Percentiles rank a stretch among this genome's conserved stretches.
Conservation (phyloP, 108 stramenopile species). For the Cylindrotheca closterium region DNA sequence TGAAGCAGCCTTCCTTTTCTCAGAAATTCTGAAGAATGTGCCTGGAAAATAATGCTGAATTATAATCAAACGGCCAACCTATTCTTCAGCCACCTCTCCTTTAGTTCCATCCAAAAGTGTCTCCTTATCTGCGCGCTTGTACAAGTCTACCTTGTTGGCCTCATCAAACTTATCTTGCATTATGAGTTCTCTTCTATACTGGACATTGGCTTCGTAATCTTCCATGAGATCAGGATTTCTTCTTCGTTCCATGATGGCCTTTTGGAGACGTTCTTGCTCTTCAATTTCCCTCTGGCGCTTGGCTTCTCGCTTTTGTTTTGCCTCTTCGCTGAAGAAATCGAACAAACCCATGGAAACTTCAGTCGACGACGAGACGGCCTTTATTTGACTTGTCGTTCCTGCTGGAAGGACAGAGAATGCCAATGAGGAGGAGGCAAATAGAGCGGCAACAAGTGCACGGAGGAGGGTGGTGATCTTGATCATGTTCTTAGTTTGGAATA, state of each 20-base stretch:
- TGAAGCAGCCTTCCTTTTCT: too few species aligned
- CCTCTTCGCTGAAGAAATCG: constrained; percentile 58
- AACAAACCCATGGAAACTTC: constrained; percentile 43
- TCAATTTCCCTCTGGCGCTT: constrained; percentile 33
- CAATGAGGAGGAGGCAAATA: not conserved
- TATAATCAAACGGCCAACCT: too few species aligned
- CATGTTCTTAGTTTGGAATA: too few species aligned
- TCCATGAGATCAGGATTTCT: constrained; percentile 43
- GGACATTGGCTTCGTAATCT: constrained; percentile 37
- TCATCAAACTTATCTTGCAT: constrained; percentile 29
- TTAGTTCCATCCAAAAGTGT: constrained; percentile 20
- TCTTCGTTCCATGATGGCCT: constrained; percentile 50
- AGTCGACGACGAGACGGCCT: constrained; percentile 12
- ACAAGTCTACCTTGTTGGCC: constrained; percentile 13
- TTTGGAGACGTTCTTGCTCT: constrained; percentile 48
- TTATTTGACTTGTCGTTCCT: not conserved
- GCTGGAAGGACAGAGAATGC: constrained; percentile 1
- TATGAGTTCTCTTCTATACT: constrained; percentile 22
- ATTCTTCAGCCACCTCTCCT: not conserved
- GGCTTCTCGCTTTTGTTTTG: constrained; percentile 30
- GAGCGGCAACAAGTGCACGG: not conserved
- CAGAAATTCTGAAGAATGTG: too few species aligned
- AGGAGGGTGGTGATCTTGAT: too few species aligned
- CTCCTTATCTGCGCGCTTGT: constrained; percentile 11
- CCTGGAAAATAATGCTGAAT: too few species aligned